Conservation (phyloP, 495 filamentous ascomycete genomes). For the Annulohypoxylon maeteangense region DNA sequence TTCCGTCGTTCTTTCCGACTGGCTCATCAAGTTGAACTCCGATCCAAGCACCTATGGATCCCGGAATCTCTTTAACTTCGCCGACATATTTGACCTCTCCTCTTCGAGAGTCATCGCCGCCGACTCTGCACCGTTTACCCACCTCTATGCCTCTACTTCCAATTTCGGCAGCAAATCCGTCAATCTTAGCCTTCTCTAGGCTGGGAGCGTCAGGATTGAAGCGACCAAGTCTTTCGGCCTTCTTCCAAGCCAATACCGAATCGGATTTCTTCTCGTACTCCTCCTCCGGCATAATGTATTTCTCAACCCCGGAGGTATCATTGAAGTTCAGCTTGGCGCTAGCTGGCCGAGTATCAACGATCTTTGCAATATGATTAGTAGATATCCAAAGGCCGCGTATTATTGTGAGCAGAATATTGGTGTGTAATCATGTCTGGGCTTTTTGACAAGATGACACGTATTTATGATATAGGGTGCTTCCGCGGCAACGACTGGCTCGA, state of each 20-base stretch:
- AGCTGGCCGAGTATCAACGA: conserved; percentile 80
- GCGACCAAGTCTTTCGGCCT: conserved; percentile 86
- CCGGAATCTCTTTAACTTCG: conserved; percentile 82
- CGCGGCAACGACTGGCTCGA: conserved; percentile 13
- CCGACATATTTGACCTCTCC: conserved; percentile 89
- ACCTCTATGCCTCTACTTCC: conserved; percentile 71
- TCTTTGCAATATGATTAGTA: conserved; percentile 60
- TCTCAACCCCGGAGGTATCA: conserved; percentile 81
- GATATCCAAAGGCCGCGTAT: conserved; percentile 16
- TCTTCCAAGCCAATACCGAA: conserved; percentile 94
- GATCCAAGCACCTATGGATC: conserved; percentile 77
- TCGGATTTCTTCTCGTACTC: conserved; percentile 86
- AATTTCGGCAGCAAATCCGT: conserved; percentile 72
- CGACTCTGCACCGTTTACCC: conserved; percentile 72
- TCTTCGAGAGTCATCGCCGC: conserved; percentile 73
- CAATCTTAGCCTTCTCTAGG: conserved; percentile 74
- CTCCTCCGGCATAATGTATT: conserved; percentile 82
- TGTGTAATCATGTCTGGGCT: conserved; percentile 8
- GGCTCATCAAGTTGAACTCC: conserved; percentile 89
- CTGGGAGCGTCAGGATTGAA: conserved; percentile 87
- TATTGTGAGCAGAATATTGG: conserved; percentile 6
- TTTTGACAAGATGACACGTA: conserved; percentile 29
- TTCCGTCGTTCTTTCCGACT: conserved; percentile 90
- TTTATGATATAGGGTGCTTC: conserved; percentile 9
- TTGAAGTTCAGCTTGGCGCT: conserved; percentile 77